These are phyloP conservation scores for Melaleuca alternifolia DNA, from an alignment of 345 rosid species.

Conservation along the genomic window DNA sequence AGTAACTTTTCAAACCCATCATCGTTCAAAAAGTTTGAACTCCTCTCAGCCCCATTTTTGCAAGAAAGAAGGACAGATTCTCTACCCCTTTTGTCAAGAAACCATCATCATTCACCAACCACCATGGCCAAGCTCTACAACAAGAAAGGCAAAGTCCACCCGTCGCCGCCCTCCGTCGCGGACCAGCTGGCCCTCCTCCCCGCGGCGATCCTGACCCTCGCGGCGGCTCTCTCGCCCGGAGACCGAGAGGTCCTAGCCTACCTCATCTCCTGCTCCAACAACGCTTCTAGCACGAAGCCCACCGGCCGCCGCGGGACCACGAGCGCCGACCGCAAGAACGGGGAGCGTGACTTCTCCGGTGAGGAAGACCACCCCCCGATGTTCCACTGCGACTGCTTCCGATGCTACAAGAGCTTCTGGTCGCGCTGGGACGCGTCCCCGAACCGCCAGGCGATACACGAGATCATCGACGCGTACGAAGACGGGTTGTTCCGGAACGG, in stretches of 20 bases:
- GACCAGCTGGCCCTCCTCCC: slow-evolving; percentile 20
- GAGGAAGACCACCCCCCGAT: slow-evolving; percentile 6
- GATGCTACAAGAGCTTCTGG: slow-evolving; percentile 36
- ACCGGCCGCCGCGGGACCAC: background rate
- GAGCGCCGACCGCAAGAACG: background rate
- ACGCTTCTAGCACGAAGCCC: background rate
- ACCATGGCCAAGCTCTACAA: slow-evolving; percentile 16
- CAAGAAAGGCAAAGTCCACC: slow-evolving; percentile 22
- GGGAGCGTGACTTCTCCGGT: background rate
- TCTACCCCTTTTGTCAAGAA: background rate
- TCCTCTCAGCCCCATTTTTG: background rate
- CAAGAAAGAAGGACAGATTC: background rate
- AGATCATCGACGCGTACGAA: slow-evolving; percentile 32
- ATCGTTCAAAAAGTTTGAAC: background rate
- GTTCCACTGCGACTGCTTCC: slow-evolving; percentile 30
- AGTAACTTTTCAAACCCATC: background rate
- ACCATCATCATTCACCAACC: background rate
- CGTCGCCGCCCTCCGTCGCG: slow-evolving; percentile 9
- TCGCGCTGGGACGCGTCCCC: slow-evolving; percentile 32
- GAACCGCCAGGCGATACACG: slow-evolving; percentile 26
- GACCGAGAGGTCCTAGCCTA: slow-evolving; percentile 37
- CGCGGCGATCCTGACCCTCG: slow-evolving; percentile 17
- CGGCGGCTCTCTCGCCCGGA: slow-evolving; percentile 21
- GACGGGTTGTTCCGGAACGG: slow-evolving; percentile 7
- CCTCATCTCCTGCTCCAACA: slow-evolving; percentile 20